These are phyloP conservation scores for Xylaria cubensis DNA, from an alignment of 495 filamentous ascomycete species.

Conservation along the genomic window DNA sequence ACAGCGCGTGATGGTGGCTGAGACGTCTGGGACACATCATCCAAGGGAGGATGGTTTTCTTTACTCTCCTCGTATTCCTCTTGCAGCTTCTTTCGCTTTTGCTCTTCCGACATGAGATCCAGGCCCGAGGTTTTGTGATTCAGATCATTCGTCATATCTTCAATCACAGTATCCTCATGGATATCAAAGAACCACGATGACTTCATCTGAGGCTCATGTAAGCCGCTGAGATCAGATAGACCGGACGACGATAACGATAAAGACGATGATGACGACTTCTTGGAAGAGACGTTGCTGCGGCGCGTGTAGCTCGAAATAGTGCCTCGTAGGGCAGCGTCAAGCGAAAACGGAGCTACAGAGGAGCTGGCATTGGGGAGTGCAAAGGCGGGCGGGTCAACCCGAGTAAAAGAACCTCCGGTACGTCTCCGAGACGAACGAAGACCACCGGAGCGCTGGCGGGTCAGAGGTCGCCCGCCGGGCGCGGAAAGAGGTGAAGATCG, in stretches of 20 bases:
- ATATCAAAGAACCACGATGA: conserved; percentile 92
- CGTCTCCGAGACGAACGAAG: conserved; percentile 67
- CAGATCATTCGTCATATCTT: conserved; percentile 88
- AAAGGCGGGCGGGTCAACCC: conserved; percentile 65
- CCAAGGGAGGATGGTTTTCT: conserved; percentile 87
- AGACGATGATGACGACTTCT: conserved; percentile 20
- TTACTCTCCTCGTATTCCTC: conserved; percentile 69
- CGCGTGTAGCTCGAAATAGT: conserved; percentile 65
- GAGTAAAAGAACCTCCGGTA: conserved; percentile 58
- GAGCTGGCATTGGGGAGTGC: conserved; percentile 38
- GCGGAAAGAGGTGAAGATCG: conserved; percentile 56
- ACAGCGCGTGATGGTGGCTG: conserved; percentile 30
- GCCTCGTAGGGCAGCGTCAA: conserved; percentile 77
- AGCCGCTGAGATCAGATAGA: conserved; percentile 27
- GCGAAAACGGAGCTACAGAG: conserved; percentile 68
- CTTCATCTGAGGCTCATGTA: conserved; percentile 54
- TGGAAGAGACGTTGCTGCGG: conserved; percentile 35
- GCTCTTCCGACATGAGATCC: conserved; percentile 79
- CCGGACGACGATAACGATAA: conserved; percentile 20
- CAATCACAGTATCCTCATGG: conserved; percentile 88
- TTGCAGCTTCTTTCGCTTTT: conserved; percentile 60
- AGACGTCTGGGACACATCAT: conserved; percentile 61
- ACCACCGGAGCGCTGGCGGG: conserved; percentile 63
- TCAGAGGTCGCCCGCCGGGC: conserved; percentile 68
- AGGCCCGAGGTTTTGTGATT: conserved; percentile 86